Conservation (phyloP, 345 rosid species). For the Sisymbrium altissimum region DNA sequence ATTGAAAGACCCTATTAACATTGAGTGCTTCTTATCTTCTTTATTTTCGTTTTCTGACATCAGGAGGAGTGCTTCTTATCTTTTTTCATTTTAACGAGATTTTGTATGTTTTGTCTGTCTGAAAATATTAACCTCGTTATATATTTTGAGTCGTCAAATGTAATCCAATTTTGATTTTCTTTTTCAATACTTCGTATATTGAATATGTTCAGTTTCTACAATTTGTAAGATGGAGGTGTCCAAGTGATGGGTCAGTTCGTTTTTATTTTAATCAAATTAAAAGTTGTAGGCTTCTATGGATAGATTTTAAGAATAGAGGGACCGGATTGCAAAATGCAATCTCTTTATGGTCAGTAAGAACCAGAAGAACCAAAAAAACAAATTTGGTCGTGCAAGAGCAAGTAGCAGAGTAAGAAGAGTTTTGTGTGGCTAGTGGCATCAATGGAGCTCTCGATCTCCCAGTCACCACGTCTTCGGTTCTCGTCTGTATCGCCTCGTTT, state of each 20-base stretch:
- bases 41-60: too few relatives aligned
- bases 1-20: constrained; percentile 7
- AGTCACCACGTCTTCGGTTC: constrained; percentile 22
- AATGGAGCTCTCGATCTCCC: constrained; percentile 38
- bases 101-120: constrained; percentile 6
- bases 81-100: background rate
- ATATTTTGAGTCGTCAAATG: background rate
- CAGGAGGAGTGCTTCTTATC: background rate
- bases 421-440: constrained; percentile 36
- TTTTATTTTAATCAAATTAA: background rate
- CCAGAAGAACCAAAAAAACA: background rate
- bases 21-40: background rate
- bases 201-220: background rate
- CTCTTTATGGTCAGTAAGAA: background rate
- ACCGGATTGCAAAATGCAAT: constrained; percentile 4
- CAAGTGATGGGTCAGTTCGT: background rate
- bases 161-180: constrained; percentile 11
- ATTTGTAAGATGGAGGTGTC: background rate
- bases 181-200: background rate
- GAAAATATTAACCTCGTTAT: constrained; percentile 1
- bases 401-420: constrained; percentile 27
- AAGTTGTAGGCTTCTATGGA: background rate
- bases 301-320: background rate
- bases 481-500: constrained; percentile 11
- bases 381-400: background rate